phyloP scores from a whole-genome alignment of 2,329 filamentous ascomycete species.

The Fusarium concolor region DNA sequence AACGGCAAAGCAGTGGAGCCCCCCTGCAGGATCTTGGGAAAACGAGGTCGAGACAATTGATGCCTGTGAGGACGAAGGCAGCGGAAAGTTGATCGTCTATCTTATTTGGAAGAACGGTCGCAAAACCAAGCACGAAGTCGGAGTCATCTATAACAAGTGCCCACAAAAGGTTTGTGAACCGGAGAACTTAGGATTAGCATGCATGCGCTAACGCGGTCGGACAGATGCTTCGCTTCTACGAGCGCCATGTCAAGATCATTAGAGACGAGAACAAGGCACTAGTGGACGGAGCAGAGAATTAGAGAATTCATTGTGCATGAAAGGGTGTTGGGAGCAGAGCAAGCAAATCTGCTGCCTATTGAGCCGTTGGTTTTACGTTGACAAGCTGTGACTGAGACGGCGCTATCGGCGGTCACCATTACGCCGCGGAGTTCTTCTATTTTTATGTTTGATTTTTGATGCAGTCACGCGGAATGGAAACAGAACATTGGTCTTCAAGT shows the following conservation, averaged over 20 bases:
- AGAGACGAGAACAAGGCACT: conserved; percentile 50
- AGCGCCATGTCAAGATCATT: conserved; percentile 67
- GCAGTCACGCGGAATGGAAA: conserved; percentile 2
- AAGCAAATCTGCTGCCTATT: neutral
- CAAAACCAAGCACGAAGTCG: conserved; percentile 79
- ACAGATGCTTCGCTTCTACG: conserved; percentile 71
- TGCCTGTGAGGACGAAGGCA: conserved; percentile 74
- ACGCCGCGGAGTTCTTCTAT: conserved; percentile 4
- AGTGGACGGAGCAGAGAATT: conserved; percentile 31
- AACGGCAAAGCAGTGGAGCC: conserved; percentile 66
- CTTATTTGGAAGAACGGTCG: conserved; percentile 78
- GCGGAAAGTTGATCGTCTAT: conserved; percentile 72
- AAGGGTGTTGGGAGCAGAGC: neutral
- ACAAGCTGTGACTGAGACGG: neutral
- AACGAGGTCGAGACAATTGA: conserved; percentile 77
- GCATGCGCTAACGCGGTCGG: conserved; percentile 10
- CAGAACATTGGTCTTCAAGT: neutral
- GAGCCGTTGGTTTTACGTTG: neutral
- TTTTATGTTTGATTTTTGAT: conserved; percentile 9
- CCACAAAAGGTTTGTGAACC: conserved; percentile 75
- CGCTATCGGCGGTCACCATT: conserved; percentile 23
- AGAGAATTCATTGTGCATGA: neutral
- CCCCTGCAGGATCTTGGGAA: conserved; percentile 82
- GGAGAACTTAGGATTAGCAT: neutral
- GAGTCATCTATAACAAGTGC: conserved; percentile 77